A percentile compares a stretch with the other conserved stretches of the same genome.
Conservation (phyloP, 345 rosid species). For the Trapa incisa region DNA sequence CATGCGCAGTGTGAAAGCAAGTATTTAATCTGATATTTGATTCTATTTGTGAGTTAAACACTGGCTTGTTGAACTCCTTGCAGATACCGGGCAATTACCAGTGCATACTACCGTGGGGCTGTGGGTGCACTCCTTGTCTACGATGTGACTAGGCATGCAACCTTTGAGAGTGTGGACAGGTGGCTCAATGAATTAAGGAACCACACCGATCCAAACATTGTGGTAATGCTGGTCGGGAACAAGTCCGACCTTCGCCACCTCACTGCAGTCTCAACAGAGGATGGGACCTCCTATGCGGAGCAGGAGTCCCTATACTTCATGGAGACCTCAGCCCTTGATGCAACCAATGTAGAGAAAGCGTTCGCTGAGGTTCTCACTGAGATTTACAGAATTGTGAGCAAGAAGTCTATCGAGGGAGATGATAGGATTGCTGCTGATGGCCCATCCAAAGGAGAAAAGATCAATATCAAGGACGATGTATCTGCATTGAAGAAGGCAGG, state of each 20-base stretch:
- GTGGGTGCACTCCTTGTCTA: slow-evolving; percentile 60
- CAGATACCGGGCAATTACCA: slow-evolving; percentile 64
- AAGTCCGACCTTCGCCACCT: slow-evolving; percentile 60
- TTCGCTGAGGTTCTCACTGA: slow-evolving; percentile 57
- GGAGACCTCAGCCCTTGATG: slow-evolving; percentile 64
- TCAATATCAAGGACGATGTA: slow-evolving; percentile 46
- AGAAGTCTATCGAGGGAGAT: slow-evolving; percentile 45
- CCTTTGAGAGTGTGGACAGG: slow-evolving; percentile 56
- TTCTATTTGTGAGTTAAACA: background rate
- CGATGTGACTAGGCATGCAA: slow-evolving; percentile 53
- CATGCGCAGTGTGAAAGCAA: too few species aligned
- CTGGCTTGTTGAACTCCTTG: background rate
- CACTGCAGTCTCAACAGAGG: slow-evolving; percentile 52
- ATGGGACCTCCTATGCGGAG: slow-evolving; percentile 49
- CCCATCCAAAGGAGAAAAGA: slow-evolving; percentile 45
- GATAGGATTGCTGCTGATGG: slow-evolving; percentile 22
- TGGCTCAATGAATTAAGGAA: slow-evolving; percentile 57
- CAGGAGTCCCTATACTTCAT: slow-evolving; percentile 47
- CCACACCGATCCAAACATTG: slow-evolving; percentile 60
- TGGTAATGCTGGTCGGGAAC: slow-evolving; percentile 62
- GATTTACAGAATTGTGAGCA: slow-evolving; percentile 42
- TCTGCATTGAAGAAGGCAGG: slow-evolving; percentile 54
- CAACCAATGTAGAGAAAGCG: slow-evolving; percentile 48
- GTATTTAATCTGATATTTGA: background rate
- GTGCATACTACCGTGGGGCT: slow-evolving; percentile 70